phyloP scores from a whole-genome alignment of 176 grass and related monocot genomes.

The Triticum monococcum region DNA sequence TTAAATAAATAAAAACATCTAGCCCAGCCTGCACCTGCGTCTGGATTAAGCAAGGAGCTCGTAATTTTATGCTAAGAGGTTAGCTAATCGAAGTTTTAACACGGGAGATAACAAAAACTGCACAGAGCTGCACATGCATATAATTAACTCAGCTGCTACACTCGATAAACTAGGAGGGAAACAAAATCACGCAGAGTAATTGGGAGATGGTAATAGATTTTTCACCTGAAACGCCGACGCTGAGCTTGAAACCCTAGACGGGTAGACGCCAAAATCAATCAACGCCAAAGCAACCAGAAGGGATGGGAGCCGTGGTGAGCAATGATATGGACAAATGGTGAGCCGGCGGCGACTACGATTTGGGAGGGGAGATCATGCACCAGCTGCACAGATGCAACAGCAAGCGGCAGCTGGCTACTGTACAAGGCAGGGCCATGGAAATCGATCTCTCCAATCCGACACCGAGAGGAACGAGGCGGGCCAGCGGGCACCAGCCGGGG shows the following conservation, averaged over 20 bases:
- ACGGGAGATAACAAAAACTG: neutral
- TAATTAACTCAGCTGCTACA: neutral
- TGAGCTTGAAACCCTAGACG: constrained; percentile 37
- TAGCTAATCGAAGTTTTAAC: neutral
- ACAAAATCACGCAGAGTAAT: neutral
- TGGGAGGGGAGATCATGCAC: neutral
- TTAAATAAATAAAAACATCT: neutral
- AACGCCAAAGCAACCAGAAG: neutral
- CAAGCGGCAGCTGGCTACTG: neutral
- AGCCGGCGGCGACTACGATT: neutral
- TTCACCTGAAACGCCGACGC: constrained; percentile 39
- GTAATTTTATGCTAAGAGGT: constrained; percentile 50
- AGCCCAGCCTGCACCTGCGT: neutral
- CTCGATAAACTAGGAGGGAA: neutral
- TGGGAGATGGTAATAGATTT: neutral
- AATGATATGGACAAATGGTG: neutral
- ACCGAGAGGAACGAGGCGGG: neutral
- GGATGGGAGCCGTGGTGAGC: neutral
- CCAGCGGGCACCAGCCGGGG: neutral
- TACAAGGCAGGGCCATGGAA: neutral
- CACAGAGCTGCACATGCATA: neutral
- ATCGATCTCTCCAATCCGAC: neutral
- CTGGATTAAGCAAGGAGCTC: neutral
- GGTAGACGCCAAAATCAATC: constrained; percentile 3
- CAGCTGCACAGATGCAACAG: neutral